Evolutionary conservation across 495 filamentous ascomycete species (phyloP).

Genomic region (Daldinia bambusicola): DNA sequence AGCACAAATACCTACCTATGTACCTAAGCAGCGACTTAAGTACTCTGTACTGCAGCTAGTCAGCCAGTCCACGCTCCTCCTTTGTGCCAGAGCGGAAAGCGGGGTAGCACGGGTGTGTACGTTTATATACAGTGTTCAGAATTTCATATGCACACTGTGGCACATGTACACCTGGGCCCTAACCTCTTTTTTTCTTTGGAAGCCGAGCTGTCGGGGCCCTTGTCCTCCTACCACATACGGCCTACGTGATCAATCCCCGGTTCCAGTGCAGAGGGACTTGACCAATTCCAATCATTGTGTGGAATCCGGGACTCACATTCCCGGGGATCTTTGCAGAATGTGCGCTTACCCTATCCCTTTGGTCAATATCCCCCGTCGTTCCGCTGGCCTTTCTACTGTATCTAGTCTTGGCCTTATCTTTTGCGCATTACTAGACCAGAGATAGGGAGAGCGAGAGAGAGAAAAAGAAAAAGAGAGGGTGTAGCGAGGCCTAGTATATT

Average conservation of each 20-base stretch:
- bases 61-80: constrained; percentile 9
- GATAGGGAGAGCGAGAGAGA: not conserved
- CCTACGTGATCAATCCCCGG: constrained; percentile 33
- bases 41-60: constrained; percentile 6
- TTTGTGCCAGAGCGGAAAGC: constrained; percentile 30
- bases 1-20: too few relatives aligned
- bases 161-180: constrained; percentile 23
- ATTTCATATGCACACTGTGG: not conserved
- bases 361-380: constrained; percentile 27
- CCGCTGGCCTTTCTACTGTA: constrained; percentile 23
- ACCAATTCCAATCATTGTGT: constrained; percentile 38
- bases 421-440: constrained; percentile 22
- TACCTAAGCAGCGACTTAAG: too few relatives aligned
- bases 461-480: constrained; percentile 17
- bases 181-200: constrained; percentile 1
- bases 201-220: constrained; percentile 20
- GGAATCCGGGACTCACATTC: constrained; percentile 29
- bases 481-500: constrained; percentile 10
- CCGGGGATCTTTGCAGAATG: constrained; percentile 37
- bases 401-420: constrained; percentile 40
- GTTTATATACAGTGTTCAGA: not conserved
- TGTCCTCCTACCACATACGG: constrained; percentile 16
- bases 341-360: constrained; percentile 21
- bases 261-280: constrained; percentile 38
- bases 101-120: constrained; percentile 28